Conservation (phyloP, 2,329 filamentous ascomycete species). For the Alternaria conjuncta region DNA sequence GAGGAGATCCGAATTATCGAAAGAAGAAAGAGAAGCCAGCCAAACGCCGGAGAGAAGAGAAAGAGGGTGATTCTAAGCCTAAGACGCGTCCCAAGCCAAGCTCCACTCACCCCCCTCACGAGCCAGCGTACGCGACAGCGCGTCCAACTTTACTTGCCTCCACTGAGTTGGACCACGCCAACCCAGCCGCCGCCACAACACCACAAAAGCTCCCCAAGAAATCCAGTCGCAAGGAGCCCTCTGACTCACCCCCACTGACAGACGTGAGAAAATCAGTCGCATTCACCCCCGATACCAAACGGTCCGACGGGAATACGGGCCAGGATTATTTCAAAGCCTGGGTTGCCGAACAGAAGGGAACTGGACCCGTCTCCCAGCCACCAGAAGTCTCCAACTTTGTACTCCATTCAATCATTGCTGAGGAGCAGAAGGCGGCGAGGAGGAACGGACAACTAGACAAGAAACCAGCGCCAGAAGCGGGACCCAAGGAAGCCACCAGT, state of each 20-base stretch:
- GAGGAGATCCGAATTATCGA: conserved; percentile 47
- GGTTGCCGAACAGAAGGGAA: conserved; percentile 46
- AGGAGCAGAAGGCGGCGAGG: conserved; percentile 22
- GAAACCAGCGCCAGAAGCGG: conserved; percentile 15
- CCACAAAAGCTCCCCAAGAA: conserved; percentile 23
- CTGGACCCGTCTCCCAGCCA: conserved; percentile 27
- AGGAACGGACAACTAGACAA: conserved; percentile 23
- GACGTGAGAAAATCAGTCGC: conserved; percentile 64
- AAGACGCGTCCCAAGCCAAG: conserved; percentile 12
- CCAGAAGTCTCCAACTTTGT: conserved; percentile 36
- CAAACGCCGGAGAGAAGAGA: conserved; percentile 25
- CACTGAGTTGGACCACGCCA: conserved; percentile 32
- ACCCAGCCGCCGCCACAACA: conserved; percentile 17
- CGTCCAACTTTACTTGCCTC: conserved; percentile 38
- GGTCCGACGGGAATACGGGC: conserved; percentile 61
- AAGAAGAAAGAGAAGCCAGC: conserved; percentile 37
- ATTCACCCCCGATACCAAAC: conserved; percentile 69
- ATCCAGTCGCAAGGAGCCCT: conserved; percentile 22
- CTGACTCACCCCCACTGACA: conserved; percentile 33
- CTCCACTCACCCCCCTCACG: conserved; percentile 32
- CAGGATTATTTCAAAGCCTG: conserved; percentile 61
- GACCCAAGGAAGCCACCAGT: conserved; percentile 7
- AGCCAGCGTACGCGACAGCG: conserved; percentile 11
- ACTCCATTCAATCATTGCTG: conserved; percentile 24
- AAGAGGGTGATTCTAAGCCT: conserved; percentile 8